Evolutionary conservation across 768 basidiomycete genomes (phyloP), one percentile per base, ranked within the genome.

Genomic region (Mycena epipterygia): DNA sequence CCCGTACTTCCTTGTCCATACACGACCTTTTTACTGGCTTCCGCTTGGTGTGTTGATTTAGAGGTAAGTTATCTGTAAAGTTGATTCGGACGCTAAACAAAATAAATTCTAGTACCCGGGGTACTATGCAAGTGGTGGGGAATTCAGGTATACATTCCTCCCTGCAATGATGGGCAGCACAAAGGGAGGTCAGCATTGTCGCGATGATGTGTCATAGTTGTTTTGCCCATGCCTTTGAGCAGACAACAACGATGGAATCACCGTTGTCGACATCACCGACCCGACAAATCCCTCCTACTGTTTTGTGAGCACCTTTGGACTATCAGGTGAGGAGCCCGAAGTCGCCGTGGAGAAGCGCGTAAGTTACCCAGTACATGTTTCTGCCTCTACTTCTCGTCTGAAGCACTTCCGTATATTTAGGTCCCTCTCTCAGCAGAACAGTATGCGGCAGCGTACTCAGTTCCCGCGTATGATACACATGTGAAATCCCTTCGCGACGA

Each of bases 181-280:
- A 19, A 68, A 75, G 23, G 76, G 71, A 55, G 73, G 75, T 75
- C 30, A 42, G 78, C 74, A 30, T 27, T 67, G 13, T 12, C n/a
- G 23, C 55, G 1, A n/a, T 6, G 23, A 12, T n/a, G 39, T 52
- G 21, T 32, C 1, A 33, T 3, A 3, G n/a, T n/a, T 12, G 19
- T 51, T 6, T 41, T 23, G 19, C 37, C 33, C 17, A 19, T 33
- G 21, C 23, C 62, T 23, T 39, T 46, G 23, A 33, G 35, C 48
- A 81, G 80, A 78, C 57, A 80, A 80, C 66, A 74, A 81, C 61
- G 78, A 80, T 23, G 79, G 80, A 13, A 77, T 80, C 44, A 74
- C 80, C 5, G 64, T 81, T n/a, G 67, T 80, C 23, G 80, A 81
- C 56, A 66, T 80, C 39, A 79, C 76, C 17, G 73, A 75, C 33